Percentiles rank a stretch among this genome's conserved stretches.
Evolutionary conservation across 1,284 basidiomycete species (phyloP).

Genomic region (Apiotrichum gracile): DNA sequence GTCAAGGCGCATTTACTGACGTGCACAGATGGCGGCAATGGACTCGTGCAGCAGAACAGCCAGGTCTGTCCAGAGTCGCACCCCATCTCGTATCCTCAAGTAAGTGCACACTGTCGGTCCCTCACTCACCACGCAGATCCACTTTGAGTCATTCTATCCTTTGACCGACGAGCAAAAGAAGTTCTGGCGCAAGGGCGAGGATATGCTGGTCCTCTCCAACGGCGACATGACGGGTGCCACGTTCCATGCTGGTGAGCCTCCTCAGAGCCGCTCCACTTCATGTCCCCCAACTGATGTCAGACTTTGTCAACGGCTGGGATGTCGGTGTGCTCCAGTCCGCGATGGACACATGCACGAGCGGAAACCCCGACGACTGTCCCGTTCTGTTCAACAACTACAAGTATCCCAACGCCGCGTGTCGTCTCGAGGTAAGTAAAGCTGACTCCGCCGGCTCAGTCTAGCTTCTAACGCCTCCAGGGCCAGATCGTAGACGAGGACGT

Average conservation of each 20-base stretch:
- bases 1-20: too few relatives aligned
- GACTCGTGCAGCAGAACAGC: conserved; percentile 23
- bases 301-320: conserved; percentile 34
- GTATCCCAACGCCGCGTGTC: too few relatives aligned
- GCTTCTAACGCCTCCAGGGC: neutral
- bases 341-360: neutral
- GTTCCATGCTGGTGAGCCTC: too few relatives aligned
- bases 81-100: conserved; percentile 31
- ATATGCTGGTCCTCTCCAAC: conserved; percentile 33
- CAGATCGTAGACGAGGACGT: neutral
- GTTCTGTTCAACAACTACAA: too few relatives aligned
- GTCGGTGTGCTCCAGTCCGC: neutral
- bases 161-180: neutral
- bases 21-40: too few relatives aligned
- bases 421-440: too few relatives aligned
- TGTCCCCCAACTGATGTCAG: too few relatives aligned
- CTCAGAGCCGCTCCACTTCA: too few relatives aligned
- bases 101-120: too few relatives aligned
- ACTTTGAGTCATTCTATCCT: conserved; percentile 24
- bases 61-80: conserved; percentile 28
- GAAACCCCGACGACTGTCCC: too few relatives aligned
- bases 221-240: conserved; percentile 33
- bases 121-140: conserved; percentile 22
- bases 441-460: neutral
- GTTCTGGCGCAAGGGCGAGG: conserved; percentile 12